Conservation (phyloP, 148 eudicot genomes). For the Chenopodium quinoa region DNA sequence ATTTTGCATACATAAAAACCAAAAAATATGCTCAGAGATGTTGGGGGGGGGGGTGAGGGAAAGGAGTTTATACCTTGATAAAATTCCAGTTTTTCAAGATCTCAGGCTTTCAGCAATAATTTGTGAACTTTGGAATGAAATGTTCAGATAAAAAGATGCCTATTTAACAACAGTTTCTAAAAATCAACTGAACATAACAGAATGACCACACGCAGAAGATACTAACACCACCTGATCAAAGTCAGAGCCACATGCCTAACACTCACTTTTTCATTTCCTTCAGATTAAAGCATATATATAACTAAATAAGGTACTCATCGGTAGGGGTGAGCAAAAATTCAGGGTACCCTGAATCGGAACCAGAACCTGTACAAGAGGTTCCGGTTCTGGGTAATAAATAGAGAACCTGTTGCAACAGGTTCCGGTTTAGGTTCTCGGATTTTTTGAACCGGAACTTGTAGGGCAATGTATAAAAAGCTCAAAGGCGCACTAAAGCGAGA, state of each 20-base stretch:
- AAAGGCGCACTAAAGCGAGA: too few species aligned
- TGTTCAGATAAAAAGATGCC: background rate
- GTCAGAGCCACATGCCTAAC: background rate
- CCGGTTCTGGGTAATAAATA: too few species aligned
- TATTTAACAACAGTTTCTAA: background rate
- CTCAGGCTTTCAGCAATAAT: background rate
- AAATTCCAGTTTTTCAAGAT: background rate
- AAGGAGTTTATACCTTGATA: background rate
- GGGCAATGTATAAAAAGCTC: too few species aligned
- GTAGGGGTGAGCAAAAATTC: too few species aligned
- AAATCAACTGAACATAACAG: background rate
- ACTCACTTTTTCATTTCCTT: background rate
- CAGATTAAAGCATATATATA: background rate
- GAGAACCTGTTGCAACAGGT: too few species aligned
- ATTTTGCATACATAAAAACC: too few species aligned
- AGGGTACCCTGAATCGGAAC: too few species aligned
- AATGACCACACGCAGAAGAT: background rate
- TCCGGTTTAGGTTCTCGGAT: too few species aligned
- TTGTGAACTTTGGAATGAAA: background rate
- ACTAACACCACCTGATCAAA: background rate
- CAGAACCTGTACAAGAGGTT: too few species aligned
- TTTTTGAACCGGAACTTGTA: too few species aligned
- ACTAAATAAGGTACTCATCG: background rate
- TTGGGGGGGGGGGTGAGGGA: too few species aligned
- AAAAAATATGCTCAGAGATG: background rate